phyloP scores from a whole-genome alignment of 2,329 filamentous ascomycete species.

The Dothiorella sarmentorum region DNA sequence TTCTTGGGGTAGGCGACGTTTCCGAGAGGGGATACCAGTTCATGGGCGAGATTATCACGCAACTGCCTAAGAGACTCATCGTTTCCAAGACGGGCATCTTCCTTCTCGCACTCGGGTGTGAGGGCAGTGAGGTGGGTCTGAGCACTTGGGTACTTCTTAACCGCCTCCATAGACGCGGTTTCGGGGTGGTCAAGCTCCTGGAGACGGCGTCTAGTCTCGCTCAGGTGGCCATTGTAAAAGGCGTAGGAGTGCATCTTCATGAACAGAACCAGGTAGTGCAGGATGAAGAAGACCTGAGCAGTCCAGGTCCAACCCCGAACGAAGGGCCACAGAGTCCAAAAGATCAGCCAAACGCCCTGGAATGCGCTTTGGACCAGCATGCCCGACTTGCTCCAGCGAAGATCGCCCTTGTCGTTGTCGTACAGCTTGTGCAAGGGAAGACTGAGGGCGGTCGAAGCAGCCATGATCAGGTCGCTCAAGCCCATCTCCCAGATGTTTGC shows the following conservation, averaged over 20 bases:
- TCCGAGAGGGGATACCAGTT: slow-evolving; percentile 87
- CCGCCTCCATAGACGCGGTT: slow-evolving; percentile 65
- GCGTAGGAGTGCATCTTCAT: slow-evolving; percentile 99
- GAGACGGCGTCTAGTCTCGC: slow-evolving; percentile 78
- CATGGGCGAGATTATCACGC: slow-evolving; percentile 81
- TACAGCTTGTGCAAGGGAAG: slow-evolving; percentile 71
- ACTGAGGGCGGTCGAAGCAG: slow-evolving; percentile 66
- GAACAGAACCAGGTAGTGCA: slow-evolving; percentile 85
- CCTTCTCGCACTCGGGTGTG: slow-evolving; percentile 43
- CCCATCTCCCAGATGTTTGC: slow-evolving; percentile 85
- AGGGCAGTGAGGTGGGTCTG: slow-evolving; percentile 53
- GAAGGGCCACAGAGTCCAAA: slow-evolving; percentile 77
- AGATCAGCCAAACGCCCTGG: slow-evolving; percentile 71
- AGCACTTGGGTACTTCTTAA: slow-evolving; percentile 66
- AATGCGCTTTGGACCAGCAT: slow-evolving; percentile 78
- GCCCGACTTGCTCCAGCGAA: slow-evolving; percentile 76
- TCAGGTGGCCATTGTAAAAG: slow-evolving; percentile 96
- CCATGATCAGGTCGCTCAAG: slow-evolving; percentile 82
- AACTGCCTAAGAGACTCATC: slow-evolving; percentile 57
- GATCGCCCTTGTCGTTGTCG: slow-evolving; percentile 51
- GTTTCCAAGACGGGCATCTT: slow-evolving; percentile 39
- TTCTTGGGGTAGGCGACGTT: slow-evolving; percentile 88
- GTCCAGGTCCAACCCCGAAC: slow-evolving; percentile 92
- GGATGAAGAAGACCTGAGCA: slow-evolving; percentile 86
- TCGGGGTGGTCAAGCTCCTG: slow-evolving; percentile 73